These are phyloP conservation scores for Petunia axillaris DNA, from an alignment of 257 asterid species.

Conservation along the genomic window DNA sequence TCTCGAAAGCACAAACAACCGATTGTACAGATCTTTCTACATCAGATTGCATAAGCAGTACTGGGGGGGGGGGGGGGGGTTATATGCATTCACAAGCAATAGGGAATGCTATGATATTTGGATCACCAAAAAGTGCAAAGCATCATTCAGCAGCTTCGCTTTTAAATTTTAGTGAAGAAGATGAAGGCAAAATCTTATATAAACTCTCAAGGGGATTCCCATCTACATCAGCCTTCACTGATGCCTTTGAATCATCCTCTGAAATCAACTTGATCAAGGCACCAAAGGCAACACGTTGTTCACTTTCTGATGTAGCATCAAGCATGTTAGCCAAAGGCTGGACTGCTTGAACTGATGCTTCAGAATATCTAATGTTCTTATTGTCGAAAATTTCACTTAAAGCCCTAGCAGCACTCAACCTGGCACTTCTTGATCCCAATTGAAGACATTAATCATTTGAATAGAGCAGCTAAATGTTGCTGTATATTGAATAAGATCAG, in stretches of 20 bases:
- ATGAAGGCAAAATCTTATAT: constrained; percentile 53
- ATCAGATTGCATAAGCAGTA: constrained; percentile 65
- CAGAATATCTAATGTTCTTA: constrained; percentile 61
- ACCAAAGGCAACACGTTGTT: constrained; percentile 66
- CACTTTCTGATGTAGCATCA: constrained; percentile 52
- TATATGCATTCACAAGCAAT: constrained; percentile 56
- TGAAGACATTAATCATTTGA: constrained; percentile 79
- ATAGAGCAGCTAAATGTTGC: constrained; percentile 61
- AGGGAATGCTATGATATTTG: constrained; percentile 54
- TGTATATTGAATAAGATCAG: constrained; percentile 58
- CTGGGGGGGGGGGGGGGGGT: constrained; percentile 48
- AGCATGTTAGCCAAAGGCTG: constrained; percentile 82
- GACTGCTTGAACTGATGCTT: constrained; percentile 66
- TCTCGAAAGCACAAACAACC: constrained; percentile 73
- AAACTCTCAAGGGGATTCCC: constrained; percentile 62
- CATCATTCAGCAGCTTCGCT: constrained; percentile 72
- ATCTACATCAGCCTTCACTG: constrained; percentile 64
- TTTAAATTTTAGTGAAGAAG: constrained; percentile 57
- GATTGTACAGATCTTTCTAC: constrained; percentile 60
- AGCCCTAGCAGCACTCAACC: constrained; percentile 74
- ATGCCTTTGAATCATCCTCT: constrained; percentile 49
- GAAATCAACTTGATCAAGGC: constrained; percentile 71
- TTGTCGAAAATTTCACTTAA: constrained; percentile 64
- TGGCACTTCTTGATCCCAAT: constrained; percentile 77
- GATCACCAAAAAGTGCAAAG: constrained; percentile 53